Conservation (phyloP, 176 grass and related monocot genomes). For the Phoenix roebelenii region DNA sequence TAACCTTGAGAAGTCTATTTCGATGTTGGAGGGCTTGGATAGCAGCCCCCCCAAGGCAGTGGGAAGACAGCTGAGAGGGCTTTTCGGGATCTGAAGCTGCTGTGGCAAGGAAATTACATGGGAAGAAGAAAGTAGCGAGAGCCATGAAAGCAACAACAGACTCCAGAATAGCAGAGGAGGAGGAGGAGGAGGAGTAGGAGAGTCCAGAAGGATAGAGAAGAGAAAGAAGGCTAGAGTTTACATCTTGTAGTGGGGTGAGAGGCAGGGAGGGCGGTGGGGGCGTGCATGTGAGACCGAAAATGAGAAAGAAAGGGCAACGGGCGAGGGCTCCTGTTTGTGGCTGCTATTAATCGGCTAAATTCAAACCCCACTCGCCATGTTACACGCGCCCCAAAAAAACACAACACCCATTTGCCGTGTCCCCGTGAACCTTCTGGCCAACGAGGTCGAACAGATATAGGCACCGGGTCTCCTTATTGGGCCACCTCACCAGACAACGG, state of each 20-base stretch:
- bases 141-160: conserved; percentile 38
- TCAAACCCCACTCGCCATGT: too few species aligned
- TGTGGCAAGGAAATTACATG: conserved; percentile 28
- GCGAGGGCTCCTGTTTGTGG: too few species aligned
- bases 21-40: conserved; percentile 37
- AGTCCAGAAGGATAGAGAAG: not conserved
- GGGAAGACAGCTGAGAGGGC: conserved; percentile 2
- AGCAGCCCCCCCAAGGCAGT: conserved; percentile 23
- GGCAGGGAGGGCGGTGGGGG: too few species aligned
- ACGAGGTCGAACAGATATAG: too few species aligned
- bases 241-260: too few species aligned
- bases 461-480: conserved; percentile 27
- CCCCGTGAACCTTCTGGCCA: not conserved
- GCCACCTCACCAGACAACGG: conserved; percentile 34
- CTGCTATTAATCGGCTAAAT: too few species aligned
- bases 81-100: conserved; percentile 34
- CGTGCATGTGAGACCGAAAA: too few species aligned
- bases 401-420: too few species aligned
- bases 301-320: too few species aligned
- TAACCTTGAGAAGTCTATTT: conserved; percentile 40
- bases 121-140: conserved; percentile 45
- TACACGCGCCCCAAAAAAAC: too few species aligned
- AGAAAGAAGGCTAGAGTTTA: too few species aligned
- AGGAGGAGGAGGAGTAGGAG: not conserved
- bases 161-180: not conserved